These are phyloP conservation scores for Amauroascus verrucosus DNA, from an alignment of 2,329 filamentous ascomycete species.

Conservation along the genomic window DNA sequence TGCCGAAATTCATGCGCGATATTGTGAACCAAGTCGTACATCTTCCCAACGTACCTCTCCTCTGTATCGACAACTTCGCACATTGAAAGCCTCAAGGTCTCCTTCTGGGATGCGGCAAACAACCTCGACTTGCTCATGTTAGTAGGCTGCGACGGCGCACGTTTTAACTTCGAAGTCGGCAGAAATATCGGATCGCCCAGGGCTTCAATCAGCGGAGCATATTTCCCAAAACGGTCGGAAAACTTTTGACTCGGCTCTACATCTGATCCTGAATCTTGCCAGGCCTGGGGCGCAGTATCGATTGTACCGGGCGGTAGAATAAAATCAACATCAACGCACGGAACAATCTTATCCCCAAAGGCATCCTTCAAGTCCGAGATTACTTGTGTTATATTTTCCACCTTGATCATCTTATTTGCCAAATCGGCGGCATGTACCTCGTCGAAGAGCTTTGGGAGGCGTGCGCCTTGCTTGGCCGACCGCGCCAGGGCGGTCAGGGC, in stretches of 20 bases:
- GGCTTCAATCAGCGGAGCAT: conserved; percentile 63
- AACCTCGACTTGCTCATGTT: conserved; percentile 66
- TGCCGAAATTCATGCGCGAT: conserved; percentile 71
- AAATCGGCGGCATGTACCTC: conserved; percentile 90
- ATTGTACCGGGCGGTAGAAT: conserved; percentile 72
- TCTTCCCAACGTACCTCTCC: conserved; percentile 80
- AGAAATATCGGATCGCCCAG: conserved; percentile 79
- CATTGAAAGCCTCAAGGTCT: conserved; percentile 77
- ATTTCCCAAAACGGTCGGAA: conserved; percentile 61
- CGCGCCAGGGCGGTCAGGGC: conserved; percentile 50
- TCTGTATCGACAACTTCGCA: conserved; percentile 87
- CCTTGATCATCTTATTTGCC: conserved; percentile 70
- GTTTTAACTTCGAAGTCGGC: conserved; percentile 71
- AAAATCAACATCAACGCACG: conserved; percentile 78
- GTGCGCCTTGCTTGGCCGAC: conserved; percentile 49
- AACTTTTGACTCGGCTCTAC: conserved; percentile 56
- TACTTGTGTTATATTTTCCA: conserved; percentile 65
- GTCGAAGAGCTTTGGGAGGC: conserved; percentile 62
- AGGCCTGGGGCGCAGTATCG: conserved; percentile 48
- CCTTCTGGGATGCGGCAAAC: conserved; percentile 72
- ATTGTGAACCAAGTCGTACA: conserved; percentile 70
- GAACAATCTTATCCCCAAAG: conserved; percentile 69
- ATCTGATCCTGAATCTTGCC: conserved; percentile 51
- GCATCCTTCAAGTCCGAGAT: conserved; percentile 63
- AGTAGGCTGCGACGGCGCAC: conserved; percentile 78